These are phyloP conservation scores for Populus deltoides DNA, from an alignment of 345 rosid species.

Conservation along the genomic window DNA sequence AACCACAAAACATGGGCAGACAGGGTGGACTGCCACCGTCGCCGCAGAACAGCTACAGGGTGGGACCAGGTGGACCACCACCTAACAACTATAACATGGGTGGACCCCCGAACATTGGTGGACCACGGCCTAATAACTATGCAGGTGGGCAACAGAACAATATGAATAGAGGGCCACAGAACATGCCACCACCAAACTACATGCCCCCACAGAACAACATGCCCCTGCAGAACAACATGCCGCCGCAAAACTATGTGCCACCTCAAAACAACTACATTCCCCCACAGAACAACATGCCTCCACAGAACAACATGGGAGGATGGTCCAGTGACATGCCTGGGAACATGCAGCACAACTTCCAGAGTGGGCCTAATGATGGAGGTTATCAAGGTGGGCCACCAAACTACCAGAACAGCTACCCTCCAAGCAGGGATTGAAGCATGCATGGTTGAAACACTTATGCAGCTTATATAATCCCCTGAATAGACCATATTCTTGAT, in stretches of 20 bases:
- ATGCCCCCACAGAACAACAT: constrained; percentile 18
- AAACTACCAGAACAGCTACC: constrained; percentile 28
- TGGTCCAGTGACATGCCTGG: constrained; percentile 15
- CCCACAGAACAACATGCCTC: constrained; percentile 9
- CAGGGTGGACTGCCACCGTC: not conserved
- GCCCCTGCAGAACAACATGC: constrained; percentile 12
- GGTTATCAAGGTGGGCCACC: constrained; percentile 22
- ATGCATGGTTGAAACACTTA: constrained; percentile 22
- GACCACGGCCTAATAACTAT: constrained; percentile 9
- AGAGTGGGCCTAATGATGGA: constrained; percentile 14
- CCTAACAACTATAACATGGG: not conserved
- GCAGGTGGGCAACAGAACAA: constrained; percentile 7
- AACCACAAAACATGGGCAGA: constrained; percentile 23
- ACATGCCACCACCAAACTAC: constrained; percentile 22
- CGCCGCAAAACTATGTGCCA: not conserved
- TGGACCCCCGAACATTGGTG: constrained; percentile 14
- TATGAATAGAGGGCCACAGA: constrained; percentile 6
- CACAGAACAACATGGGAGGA: constrained; percentile 26
- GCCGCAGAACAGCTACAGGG: constrained; percentile 22
- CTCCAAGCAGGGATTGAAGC: constrained; percentile 22
- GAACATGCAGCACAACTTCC: constrained; percentile 16
- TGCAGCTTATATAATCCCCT: not conserved
- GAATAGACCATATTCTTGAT: not conserved
- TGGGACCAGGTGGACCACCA: constrained; percentile 24
- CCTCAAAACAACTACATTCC: not conserved